Base-by-base conservation (phyloP, 106 monocot species). In the Cymbidium sinense region DNA sequence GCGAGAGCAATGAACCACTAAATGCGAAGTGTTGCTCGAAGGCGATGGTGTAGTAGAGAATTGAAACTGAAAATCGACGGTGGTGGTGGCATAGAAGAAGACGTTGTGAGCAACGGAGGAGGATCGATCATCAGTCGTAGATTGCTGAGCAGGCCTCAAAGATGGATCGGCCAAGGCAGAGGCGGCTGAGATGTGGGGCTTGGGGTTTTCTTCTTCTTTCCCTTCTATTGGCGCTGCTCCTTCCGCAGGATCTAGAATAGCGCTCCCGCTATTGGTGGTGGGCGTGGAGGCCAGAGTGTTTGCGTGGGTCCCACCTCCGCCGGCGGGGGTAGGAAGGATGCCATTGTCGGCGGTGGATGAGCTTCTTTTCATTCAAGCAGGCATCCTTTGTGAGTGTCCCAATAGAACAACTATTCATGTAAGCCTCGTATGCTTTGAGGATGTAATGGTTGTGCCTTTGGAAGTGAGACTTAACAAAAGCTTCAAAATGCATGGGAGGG, bases 401-500 rank as follows among this genome's bases (percentile, higher is more conserved):
- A 23, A 91, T 86, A 31, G 41, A 62, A 58, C 77, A 89, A 7
- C 86, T 89, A 5, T 70, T 76, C 94, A 85, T 83, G 75, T 91
- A 94, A 29, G 89, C 91, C 43, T 86, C 87, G 47, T 91, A 94
- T 19, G 89, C 91, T 86, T 87, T 89, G 17, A 94, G 85, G 76
- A 94, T 87, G 76, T 82, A 87, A 47, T 54, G 67, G 4, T 89
- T 91, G 19, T 87, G 86, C 13, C 75, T 82, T 19, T 47, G 61
- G 74, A 94, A 94, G 74, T 91, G 89, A 61, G 80, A 83, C 75
- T 76, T 92, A 10, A 89, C 85, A 44, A 92, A 89, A 29, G 76
- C 83, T 73, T 96, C 91, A 76, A 96, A 96, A 88, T 90, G 89
- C 96, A 85, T 85, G 19, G 99, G 99, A 30, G 92, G 99, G 43